Percentiles rank a stretch among this genome's conserved stretches.
Evolutionary conservation across 2,329 filamentous ascomycete species (phyloP).

Genomic region (Fusarium napiforme): DNA sequence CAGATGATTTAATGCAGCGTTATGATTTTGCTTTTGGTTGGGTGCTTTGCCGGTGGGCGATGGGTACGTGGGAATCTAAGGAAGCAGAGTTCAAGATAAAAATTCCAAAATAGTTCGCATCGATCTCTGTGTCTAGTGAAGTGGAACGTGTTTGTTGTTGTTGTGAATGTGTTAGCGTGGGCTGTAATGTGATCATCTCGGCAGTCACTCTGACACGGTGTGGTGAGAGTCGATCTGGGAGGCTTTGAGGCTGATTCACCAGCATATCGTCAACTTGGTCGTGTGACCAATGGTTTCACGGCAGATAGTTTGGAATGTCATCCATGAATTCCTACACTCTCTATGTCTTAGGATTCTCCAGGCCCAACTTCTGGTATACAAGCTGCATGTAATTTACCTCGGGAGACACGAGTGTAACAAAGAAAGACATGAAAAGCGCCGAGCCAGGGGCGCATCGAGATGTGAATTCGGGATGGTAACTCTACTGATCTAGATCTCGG

Average conservation of each 20-base stretch:
- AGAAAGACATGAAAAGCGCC: conserved; percentile 29
- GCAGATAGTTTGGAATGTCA: not conserved
- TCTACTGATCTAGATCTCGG: conserved; percentile 28
- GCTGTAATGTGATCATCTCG: not conserved
- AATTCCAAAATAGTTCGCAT: conserved; percentile 27
- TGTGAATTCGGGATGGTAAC: conserved; percentile 34
- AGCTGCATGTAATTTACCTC: conserved; percentile 4
- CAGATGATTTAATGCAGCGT: conserved; percentile 30
- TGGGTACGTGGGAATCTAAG: conserved; percentile 21
- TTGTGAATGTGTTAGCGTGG: not conserved
- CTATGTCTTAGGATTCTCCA: not conserved
- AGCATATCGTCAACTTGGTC: not conserved
- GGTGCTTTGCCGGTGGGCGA: conserved; percentile 19
- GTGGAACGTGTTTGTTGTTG: conserved; percentile 12
- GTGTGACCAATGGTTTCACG: not conserved
- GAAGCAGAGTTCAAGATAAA: conserved; percentile 13
- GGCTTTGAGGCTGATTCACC: not conserved
- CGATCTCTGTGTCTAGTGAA: conserved; percentile 11
- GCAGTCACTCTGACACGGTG: not conserved
- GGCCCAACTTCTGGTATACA: not conserved
- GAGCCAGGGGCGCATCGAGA: conserved; percentile 18
- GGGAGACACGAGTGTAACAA: conserved; percentile 18
- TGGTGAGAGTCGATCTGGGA: too few species aligned
- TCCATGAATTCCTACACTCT: not conserved
- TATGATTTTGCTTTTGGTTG: conserved; percentile 22